Base-by-base conservation (phyloP, 2,329 filamentous ascomycete genomes). In the Cladophialophora psammophila region DNA sequence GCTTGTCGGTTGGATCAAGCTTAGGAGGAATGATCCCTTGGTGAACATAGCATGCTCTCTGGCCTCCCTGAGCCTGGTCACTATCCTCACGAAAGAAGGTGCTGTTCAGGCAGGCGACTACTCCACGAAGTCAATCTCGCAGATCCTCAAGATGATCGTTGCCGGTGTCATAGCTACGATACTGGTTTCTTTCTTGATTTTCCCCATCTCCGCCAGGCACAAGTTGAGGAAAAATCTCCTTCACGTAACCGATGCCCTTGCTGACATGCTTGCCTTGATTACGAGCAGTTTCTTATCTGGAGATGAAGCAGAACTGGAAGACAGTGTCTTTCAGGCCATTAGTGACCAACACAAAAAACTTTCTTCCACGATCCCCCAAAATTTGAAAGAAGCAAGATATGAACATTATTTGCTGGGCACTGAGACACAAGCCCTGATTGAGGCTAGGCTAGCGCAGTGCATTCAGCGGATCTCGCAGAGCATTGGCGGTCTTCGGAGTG, bases 51-150 rank as follows among this genome's bases (percentile, higher is more conserved):
- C 91, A 56, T 93, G 91, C 72, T 97, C 93, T 36, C 83, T 97
- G 71, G 88, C 94, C 6, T 94, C 92, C 38, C 88, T 98, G 65
- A 92, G 92, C 58, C 91, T 95, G 70, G 96, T 97, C 75, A 94
- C 91, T 2, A 88, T 96, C 54, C 82, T 97, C 69, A 97, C 94
- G 10, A 96, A 96, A 79, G 94, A 97, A 78, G 93, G 93, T 59
- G 89, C 93, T 2, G 89, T 97, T 0, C 92, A 96, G 74, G 88
- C 86, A 38, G 92, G 91, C 5, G 89, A 90, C 60, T 93, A 97
- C 74, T 93, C 91, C 0, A 88, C 91, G 72, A 88, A 88, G 66
- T 96, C 96, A 78, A 90, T 97, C 60, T 82, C 88, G 0, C 92
- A 96, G 77, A 89, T 94, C 32, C 81, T 95, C 73, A 92, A 93